phyloP scores from a whole-genome alignment of 108 stramenopile species.

The Epipyxis sp. region DNA sequence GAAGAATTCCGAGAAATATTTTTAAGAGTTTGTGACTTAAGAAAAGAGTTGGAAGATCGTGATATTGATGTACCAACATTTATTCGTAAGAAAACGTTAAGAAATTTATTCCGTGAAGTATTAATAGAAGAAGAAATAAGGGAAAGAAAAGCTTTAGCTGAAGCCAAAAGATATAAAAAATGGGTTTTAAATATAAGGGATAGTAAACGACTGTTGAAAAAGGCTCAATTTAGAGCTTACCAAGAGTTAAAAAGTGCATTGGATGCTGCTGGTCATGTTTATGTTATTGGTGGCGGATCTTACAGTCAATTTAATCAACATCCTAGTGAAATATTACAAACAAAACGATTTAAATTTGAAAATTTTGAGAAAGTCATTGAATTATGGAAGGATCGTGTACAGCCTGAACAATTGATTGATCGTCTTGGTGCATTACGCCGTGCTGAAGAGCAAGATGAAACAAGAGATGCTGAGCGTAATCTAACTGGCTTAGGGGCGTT shows the following conservation, averaged over 20 bases:
- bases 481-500: slow-evolving; percentile 1
- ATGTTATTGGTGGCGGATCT: slow-evolving; percentile 62
- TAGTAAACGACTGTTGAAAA: slow-evolving; percentile 41
- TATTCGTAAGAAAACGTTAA: slow-evolving; percentile 45
- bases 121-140: slow-evolving; percentile 60
- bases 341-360: slow-evolving; percentile 41
- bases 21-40: slow-evolving; percentile 54
- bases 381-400: slow-evolving; percentile 52
- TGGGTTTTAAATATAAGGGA: slow-evolving; percentile 50
- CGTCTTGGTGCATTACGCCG: not conserved
- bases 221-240: slow-evolving; percentile 51
- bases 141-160: slow-evolving; percentile 58
- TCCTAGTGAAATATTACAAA: slow-evolving; percentile 30
- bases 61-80: slow-evolving; percentile 59
- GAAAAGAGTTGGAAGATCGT: slow-evolving; percentile 57
- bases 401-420: slow-evolving; percentile 28
- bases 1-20: slow-evolving; percentile 64
- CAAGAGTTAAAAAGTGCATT: slow-evolving; percentile 55
- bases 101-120: slow-evolving; percentile 49
- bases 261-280: slow-evolving; percentile 64
- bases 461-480: not conserved
- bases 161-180: slow-evolving; percentile 54
- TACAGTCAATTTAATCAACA: slow-evolving; percentile 54
- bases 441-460: slow-evolving; percentile 27
- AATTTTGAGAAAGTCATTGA: slow-evolving; percentile 47